phyloP scores from a whole-genome alignment of 495 filamentous ascomycete species.

The Bacidia rubella region DNA sequence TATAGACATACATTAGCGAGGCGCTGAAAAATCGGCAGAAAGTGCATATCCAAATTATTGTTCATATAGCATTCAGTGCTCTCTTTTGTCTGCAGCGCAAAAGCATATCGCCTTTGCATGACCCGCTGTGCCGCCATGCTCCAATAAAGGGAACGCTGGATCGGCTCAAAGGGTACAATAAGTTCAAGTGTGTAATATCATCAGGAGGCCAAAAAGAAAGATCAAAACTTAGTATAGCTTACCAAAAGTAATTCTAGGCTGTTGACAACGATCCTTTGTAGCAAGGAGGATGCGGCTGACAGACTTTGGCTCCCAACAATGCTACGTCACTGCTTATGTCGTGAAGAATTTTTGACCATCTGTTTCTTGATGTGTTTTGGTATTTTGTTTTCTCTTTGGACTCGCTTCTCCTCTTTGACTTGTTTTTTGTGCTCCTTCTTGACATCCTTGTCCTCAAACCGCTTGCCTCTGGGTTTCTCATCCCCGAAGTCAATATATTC shows the following conservation, averaged over 20 bases:
- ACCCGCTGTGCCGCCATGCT: constrained; percentile 9
- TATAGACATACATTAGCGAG: background rate
- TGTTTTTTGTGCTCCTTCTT: constrained; percentile 82
- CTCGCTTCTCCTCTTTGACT: constrained; percentile 89
- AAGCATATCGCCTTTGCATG: background rate
- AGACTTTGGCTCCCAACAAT: too few relatives aligned
- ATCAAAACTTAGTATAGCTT: background rate
- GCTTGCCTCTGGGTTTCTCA: constrained; percentile 67
- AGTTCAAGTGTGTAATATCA: constrained; percentile 15
- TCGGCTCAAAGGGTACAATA: constrained; percentile 4
- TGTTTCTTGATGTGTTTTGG: constrained; percentile 89
- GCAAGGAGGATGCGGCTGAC: too few relatives aligned
- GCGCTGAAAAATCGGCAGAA: too few relatives aligned
- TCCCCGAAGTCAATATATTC: constrained; percentile 41
- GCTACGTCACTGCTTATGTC: constrained; percentile 29
- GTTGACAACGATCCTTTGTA: too few relatives aligned
- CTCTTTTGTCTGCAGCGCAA: constrained; percentile 21
- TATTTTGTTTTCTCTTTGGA: constrained; percentile 85
- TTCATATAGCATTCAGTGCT: constrained; percentile 17
- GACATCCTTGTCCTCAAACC: constrained; percentile 77
- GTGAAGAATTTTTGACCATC: constrained; percentile 37
- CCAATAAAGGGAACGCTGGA: constrained; percentile 16
- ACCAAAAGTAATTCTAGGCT: too few relatives aligned
- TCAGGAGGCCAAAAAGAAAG: constrained; percentile 1
- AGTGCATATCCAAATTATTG: too few relatives aligned